A percentile compares a stretch with the other conserved stretches of the same genome.
phyloP scores from a whole-genome alignment of 257 asterid species.

The Paulownia fortunei region DNA sequence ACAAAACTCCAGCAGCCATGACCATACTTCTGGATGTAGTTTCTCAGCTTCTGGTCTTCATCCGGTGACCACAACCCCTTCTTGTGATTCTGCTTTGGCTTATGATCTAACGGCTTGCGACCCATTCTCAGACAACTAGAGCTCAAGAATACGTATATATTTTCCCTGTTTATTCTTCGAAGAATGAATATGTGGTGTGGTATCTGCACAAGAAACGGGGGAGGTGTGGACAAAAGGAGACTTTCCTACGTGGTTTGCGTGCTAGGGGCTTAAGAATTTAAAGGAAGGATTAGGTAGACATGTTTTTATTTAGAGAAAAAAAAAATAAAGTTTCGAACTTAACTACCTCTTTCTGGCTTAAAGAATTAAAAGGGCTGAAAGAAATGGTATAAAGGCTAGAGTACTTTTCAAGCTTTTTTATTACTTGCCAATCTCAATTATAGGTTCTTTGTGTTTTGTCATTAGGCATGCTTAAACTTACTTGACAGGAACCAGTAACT shows the following conservation, averaged over 20 bases:
- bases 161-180: background rate
- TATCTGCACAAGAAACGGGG: background rate
- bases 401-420: constrained; percentile 13
- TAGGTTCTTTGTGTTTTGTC: constrained; percentile 31
- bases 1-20: constrained; percentile 88
- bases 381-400: background rate
- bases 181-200: background rate
- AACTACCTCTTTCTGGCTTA: background rate
- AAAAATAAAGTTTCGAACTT: background rate
- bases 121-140: constrained; percentile 44
- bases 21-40: constrained; percentile 60
- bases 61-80: constrained; percentile 93
- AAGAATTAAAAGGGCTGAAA: constrained; percentile 15
- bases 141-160: background rate
- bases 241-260: no score
- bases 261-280: constrained; percentile 30
- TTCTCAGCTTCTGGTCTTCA: constrained; percentile 80
- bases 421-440: no score
- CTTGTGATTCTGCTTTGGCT: constrained; percentile 62
- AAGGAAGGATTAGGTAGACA: constrained; percentile 39
- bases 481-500: constrained; percentile 27
- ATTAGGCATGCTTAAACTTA: constrained; percentile 53
- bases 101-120: constrained; percentile 37
- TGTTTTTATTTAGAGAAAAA: background rate
- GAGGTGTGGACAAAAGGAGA: constrained; percentile 16